phyloP scores from a whole-genome alignment of 495 filamentous ascomycete genomes.

The Tuber umbilicatum region DNA sequence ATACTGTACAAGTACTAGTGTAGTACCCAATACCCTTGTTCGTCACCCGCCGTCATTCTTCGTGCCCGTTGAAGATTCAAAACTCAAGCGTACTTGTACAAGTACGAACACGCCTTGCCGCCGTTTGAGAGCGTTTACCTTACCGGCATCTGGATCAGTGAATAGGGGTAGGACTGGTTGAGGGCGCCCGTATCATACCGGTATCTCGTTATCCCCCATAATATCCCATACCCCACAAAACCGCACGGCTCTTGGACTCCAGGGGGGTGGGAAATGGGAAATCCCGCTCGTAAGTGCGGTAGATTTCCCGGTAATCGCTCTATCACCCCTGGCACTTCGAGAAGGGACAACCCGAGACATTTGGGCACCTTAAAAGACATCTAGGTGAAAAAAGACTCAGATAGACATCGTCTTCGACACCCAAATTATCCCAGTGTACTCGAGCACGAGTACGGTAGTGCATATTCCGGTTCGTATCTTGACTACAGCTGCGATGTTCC shows the following conservation, averaged over 20 bases:
- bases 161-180: neutral
- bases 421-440: neutral
- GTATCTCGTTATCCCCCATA: neutral
- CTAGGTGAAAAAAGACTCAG: neutral
- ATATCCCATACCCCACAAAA: neutral
- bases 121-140: neutral
- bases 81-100: neutral
- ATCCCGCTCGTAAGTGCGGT: neutral
- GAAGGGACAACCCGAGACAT: neutral
- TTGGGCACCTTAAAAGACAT: neutral
- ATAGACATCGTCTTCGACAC: neutral
- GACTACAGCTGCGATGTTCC: neutral
- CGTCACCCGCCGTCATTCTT: too few relatives aligned
- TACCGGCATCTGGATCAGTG: neutral
- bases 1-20: too few relatives aligned
- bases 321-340: neutral
- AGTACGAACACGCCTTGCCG: neutral
- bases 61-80: too few relatives aligned
- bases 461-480: neutral
- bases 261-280: neutral
- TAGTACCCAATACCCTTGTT: too few relatives aligned
- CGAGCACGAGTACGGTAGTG: neutral
- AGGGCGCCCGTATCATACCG: neutral
- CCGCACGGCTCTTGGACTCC: neutral
- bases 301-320: neutral